Percentiles rank a stretch among this genome's conserved stretches.
Evolutionary conservation across 805 yeast species (phyloP).

Genomic region (Hanseniaspora thailandica): DNA sequence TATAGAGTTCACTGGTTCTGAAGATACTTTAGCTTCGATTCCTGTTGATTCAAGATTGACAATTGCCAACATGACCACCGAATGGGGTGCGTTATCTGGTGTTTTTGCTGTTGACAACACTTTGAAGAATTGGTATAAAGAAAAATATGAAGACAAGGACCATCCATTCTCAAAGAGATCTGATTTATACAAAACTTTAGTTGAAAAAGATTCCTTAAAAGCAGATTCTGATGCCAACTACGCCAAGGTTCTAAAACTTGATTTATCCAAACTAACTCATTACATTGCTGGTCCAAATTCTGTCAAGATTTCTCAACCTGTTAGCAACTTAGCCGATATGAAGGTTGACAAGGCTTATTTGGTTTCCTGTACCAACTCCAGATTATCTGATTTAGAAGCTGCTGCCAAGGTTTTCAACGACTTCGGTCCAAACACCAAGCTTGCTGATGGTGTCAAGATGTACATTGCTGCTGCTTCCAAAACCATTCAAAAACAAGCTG

Average conservation of each 20-base stretch:
- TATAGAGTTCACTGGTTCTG: slow-evolving; percentile 81
- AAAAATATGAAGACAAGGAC: slow-evolving; percentile 37
- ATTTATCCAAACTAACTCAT: slow-evolving; percentile 70
- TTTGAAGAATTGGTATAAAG: slow-evolving; percentile 64
- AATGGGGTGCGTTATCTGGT: slow-evolving; percentile 97
- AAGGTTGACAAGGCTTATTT: slow-evolving; percentile 86
- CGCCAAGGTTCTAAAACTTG: slow-evolving; percentile 78
- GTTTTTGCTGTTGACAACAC: slow-evolving; percentile 88
- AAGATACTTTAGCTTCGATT: slow-evolving; percentile 58
- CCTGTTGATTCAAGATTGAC: slow-evolving; percentile 79
- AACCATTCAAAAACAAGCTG: slow-evolving; percentile 86
- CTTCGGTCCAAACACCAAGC: slow-evolving; percentile 47
- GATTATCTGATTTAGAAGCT: slow-evolving; percentile 82
- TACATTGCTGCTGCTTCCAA: slow-evolving; percentile 97
- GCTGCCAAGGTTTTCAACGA: slow-evolving; percentile 70
- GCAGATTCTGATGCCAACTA: slow-evolving; percentile 74
- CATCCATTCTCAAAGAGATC: slow-evolving; percentile 26
- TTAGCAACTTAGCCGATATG: slow-evolving; percentile 59
- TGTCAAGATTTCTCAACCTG: slow-evolving; percentile 77
- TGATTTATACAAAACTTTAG: slow-evolving; percentile 25
- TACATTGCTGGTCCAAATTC: slow-evolving; percentile 94
- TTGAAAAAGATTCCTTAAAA: slow-evolving; percentile 17
- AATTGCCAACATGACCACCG: slow-evolving; percentile 95
- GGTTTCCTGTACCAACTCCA: slow-evolving; percentile 95
- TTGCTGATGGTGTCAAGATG: slow-evolving; percentile 84